Percentiles rank a stretch among this genome's conserved stretches.
phyloP scores from a whole-genome alignment of 164 flowering plant species.

The Tetrastigma voinierianum region DNA sequence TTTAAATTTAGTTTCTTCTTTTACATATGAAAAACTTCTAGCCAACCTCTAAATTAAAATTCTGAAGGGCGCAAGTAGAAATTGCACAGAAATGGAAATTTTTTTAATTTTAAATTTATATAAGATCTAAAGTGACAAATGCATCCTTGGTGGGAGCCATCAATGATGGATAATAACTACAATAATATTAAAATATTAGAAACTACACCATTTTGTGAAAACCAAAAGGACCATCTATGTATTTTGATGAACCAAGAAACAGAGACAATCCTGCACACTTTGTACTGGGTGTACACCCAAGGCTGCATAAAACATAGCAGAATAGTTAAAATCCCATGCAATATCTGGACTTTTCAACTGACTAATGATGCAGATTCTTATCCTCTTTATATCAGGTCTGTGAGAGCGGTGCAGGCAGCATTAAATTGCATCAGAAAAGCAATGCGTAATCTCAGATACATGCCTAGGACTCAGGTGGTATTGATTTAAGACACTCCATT shows the following conservation, averaged over 20 bases:
- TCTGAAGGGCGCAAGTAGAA: no score
- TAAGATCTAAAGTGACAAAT: neutral
- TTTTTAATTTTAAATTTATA: neutral
- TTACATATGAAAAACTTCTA: no score
- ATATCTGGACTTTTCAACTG: neutral
- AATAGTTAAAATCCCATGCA: neutral
- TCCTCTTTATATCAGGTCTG: conserved; percentile 45
- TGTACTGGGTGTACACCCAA: neutral
- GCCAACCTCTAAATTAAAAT: no score
- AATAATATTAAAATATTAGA: neutral
- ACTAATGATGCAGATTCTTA: conserved; percentile 3
- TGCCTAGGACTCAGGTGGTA: conserved; percentile 58
- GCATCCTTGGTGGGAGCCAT: neutral
- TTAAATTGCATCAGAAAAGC: conserved; percentile 67
- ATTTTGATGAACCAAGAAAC: no score
- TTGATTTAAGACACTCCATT: conserved; percentile 89
- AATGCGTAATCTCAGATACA: conserved; percentile 19
- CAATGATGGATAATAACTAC: neutral
- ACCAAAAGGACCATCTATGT: no score
- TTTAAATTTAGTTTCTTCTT: no score
- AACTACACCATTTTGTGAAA: neutral
- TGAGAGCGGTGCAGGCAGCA: conserved; percentile 73
- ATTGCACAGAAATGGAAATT: no score
- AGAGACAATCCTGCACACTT: no score
- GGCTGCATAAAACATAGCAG: neutral